These are phyloP conservation scores for Phoma herbarum DNA, from an alignment of 2,329 filamentous ascomycete species.

Conservation along the genomic window DNA sequence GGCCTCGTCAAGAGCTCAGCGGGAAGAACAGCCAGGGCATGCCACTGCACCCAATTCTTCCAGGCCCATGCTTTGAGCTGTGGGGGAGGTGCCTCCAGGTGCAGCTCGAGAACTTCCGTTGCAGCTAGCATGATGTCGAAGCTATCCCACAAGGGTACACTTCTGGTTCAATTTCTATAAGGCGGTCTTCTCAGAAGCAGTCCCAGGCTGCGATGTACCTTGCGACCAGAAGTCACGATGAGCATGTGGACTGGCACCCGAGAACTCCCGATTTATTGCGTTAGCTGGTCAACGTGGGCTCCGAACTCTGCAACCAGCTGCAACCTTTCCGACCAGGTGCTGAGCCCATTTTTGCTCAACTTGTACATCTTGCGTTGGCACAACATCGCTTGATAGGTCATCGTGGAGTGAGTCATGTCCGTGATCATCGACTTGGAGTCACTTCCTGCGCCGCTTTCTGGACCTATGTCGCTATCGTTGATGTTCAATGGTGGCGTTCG, in stretches of 20 bases:
- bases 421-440: not conserved
- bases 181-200: not conserved
- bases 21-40: not conserved
- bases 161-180: not conserved
- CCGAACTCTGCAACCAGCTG: not conserved
- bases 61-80: not conserved
- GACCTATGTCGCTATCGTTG: not conserved
- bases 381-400: not conserved
- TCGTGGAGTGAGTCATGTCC: not conserved
- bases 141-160: not conserved
- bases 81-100: not conserved
- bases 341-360: not conserved
- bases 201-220: not conserved
- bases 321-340: not conserved
- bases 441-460: not conserved
- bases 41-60: not conserved
- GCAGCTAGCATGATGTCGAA: not conserved
- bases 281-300: not conserved
- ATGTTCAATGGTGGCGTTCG: not conserved
- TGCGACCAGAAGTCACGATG: not conserved
- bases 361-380: not conserved
- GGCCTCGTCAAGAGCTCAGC: not conserved
- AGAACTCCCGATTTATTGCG: not conserved
- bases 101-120: not conserved
- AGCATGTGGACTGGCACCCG: not conserved